Percentiles rank a stretch among this genome's conserved stretches.
Conservation (phyloP, 2,329 filamentous ascomycete genomes). For the Ophiostoma himal-ulmi region DNA sequence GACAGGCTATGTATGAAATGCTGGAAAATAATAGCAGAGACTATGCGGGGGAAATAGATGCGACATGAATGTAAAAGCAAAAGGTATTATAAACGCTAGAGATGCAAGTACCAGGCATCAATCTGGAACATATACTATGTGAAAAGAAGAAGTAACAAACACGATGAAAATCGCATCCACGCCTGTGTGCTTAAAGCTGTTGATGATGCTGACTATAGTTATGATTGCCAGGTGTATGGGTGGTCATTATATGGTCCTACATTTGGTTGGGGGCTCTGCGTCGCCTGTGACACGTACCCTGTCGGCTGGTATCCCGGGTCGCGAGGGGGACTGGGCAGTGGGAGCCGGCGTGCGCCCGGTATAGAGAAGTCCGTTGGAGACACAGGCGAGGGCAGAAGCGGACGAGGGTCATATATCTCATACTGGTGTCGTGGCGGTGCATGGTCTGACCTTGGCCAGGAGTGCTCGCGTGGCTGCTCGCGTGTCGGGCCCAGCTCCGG, state of each 20-base stretch:
- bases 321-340: not conserved
- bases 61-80: not conserved
- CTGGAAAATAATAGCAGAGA: not conserved
- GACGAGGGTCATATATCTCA: not conserved
- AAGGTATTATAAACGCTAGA: not conserved
- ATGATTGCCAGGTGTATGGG: slow-evolving; percentile 4
- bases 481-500: not conserved
- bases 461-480: not conserved
- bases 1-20: not conserved
- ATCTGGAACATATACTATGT: not conserved
- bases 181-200: too few species aligned
- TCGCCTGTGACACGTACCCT: not conserved
- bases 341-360: not conserved
- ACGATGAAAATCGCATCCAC: not conserved
- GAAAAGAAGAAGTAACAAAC: not conserved
- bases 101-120: not conserved
- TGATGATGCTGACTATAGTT: not conserved
- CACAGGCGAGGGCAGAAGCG: not conserved
- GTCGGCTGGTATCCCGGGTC: slow-evolving; percentile 11
- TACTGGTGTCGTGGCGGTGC: not conserved
- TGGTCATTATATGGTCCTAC: slow-evolving; percentile 1
- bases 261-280: not conserved
- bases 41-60: not conserved
- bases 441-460: not conserved
- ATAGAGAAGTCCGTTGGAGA: not conserved